A percentile compares a stretch with the other conserved stretches of the same genome.
Conservation (phyloP, 1,284 basidiomycete genomes). For the Rhodotorula sp. region DNA sequence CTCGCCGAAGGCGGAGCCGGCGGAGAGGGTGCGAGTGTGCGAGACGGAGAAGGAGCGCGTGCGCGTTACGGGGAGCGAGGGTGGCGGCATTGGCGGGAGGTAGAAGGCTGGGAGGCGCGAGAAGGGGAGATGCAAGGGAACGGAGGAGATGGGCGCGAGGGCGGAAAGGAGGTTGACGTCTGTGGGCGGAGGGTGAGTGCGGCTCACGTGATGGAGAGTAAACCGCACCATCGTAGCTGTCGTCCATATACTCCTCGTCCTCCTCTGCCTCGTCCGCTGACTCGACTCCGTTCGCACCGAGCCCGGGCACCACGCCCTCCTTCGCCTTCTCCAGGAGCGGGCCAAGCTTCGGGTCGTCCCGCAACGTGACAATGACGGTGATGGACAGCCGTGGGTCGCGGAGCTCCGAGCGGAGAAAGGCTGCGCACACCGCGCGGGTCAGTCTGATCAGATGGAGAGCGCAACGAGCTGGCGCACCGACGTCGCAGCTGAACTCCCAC, state of each 20-base stretch:
- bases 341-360: conserved; percentile 30
- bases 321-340: conserved; percentile 11
- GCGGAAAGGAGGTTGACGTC: conserved; percentile 37
- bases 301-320: background rate
- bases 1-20: background rate
- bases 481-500: conserved; percentile 23
- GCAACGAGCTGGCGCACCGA: conserved; percentile 6
- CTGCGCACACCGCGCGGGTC: conserved; percentile 8
- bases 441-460: background rate
- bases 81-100: background rate
- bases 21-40: conserved; percentile 1
- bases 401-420: conserved; percentile 16
- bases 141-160: conserved; percentile 11
- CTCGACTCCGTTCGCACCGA: background rate
- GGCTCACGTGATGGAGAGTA: background rate
- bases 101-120: conserved; percentile 25
- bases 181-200: background rate
- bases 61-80: background rate
- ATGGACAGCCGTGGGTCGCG: conserved; percentile 21
- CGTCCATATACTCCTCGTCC: conserved; percentile 37
- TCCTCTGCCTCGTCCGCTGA: background rate
- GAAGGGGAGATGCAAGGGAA: conserved; percentile 29
- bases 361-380: conserved; percentile 26
- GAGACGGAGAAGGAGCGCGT: conserved; percentile 18
- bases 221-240: conserved; percentile 25